Evolutionary conservation across 2,329 filamentous ascomycete species (phyloP).

Genomic region (Ramularia collo-cygni): DNA sequence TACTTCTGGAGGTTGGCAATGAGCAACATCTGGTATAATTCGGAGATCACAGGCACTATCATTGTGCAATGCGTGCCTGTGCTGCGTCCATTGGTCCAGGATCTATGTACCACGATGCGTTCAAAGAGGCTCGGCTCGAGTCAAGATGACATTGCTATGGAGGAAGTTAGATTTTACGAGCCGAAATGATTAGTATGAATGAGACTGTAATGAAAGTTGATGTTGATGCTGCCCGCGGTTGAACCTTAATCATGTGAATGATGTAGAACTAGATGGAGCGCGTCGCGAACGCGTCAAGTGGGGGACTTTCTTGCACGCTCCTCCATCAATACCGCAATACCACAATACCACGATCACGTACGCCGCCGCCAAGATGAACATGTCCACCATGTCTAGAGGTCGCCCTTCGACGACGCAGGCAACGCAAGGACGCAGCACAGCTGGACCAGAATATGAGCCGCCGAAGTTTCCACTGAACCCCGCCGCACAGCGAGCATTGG

Average conservation of each 20-base stretch:
- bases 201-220: too few species aligned
- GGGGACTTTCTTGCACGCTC: neutral
- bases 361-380: too few species aligned
- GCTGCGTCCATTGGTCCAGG: conserved; percentile 42
- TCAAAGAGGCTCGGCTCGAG: conserved; percentile 28
- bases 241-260: neutral
- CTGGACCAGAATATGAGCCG: conserved; percentile 43
- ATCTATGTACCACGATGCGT: conserved; percentile 35
- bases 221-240: too few species aligned
- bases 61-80: conserved; percentile 51
- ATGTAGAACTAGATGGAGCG: conserved; percentile 1
- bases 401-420: too few species aligned
- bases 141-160: conserved; percentile 14
- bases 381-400: too few species aligned
- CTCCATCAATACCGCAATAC: too few species aligned
- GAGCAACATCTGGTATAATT: conserved; percentile 45
- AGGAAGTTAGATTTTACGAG: conserved; percentile 9
- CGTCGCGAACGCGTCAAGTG: neutral
- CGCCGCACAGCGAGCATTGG: conserved; percentile 41
- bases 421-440: neutral
- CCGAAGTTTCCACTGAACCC: conserved; percentile 47
- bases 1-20: conserved; percentile 46
- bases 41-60: conserved; percentile 48
- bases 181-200: too few species aligned
- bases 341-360: neutral